phyloP scores from a whole-genome alignment of 163 green algal species.

The Chlamydomonas reinhardtii region DNA sequence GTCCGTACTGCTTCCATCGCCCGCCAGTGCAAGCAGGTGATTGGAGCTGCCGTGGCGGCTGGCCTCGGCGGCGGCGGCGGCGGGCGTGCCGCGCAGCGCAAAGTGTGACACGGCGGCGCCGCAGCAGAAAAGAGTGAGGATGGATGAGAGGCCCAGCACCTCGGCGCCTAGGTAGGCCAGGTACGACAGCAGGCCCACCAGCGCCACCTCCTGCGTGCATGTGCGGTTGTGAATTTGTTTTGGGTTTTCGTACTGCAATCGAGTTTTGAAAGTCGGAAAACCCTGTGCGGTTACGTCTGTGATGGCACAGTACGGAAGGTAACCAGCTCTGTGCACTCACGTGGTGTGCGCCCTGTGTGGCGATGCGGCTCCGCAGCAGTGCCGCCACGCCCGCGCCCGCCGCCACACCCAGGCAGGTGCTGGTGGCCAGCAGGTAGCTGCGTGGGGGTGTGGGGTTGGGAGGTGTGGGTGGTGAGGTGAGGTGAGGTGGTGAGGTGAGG shows the following conservation, averaged over 20 bases:
- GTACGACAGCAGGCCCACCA: slow-evolving; percentile 84
- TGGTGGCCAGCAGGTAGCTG: slow-evolving; percentile 28
- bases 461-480: not conserved
- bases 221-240: not conserved
- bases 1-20: too few relatives aligned
- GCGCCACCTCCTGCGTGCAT: slow-evolving; percentile 73
- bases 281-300: too few relatives aligned
- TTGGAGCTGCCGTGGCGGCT: too few relatives aligned
- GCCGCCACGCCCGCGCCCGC: slow-evolving; percentile 48
- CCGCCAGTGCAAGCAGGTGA: too few relatives aligned
- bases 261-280: too few relatives aligned
- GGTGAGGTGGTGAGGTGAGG: not conserved
- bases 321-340: slow-evolving; percentile 6
- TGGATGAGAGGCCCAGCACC: slow-evolving; percentile 81
- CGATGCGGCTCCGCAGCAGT: slow-evolving; percentile 47
- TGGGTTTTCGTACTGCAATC: too few relatives aligned
- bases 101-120: slow-evolving; percentile 84
- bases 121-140: slow-evolving; percentile 91
- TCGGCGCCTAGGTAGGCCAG: slow-evolving; percentile 85
- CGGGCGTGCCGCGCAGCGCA: slow-evolving; percentile 65
- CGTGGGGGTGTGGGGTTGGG: not conserved
- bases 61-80: too few relatives aligned
- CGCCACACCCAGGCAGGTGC: slow-evolving; percentile 5
- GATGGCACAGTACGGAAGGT: too few relatives aligned
- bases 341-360: slow-evolving; percentile 53